Base-by-base conservation (phyloP, 1,284 basidiomycete genomes). In the Agaricales sp. region DNA sequence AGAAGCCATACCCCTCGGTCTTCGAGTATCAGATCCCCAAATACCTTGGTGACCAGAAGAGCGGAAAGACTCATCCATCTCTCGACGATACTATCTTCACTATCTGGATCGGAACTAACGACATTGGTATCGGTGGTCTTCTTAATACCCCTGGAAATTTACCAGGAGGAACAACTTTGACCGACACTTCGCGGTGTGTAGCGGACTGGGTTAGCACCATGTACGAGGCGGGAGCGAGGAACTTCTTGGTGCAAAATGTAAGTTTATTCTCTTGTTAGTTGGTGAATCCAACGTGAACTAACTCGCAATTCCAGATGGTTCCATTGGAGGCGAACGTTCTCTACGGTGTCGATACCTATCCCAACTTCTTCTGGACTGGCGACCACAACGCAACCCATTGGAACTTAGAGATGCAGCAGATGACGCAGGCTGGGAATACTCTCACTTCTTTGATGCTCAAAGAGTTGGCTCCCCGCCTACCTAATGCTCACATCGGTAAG, bases 351-450 rank as follows among this genome's bases (percentile, higher is more conserved):
- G 46, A 63, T 46, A 71, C 71, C 2, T 75, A 73, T 50, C 63
- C 65, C 1, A 70, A 58, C 52, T 58, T 50, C 25, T 75, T 68
- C 52, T 76, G 73, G 74, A 61, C 61, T 22, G 58, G 61, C 6
- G 57, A 64, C 41, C 66, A 71, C 21, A 77, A 76, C 53, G 64
- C 70, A 3, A 75, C 73, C 1, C 69, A 68, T 57, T 76, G 74
- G 73, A 70, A 62, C 53, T 61, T 75, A 12, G 63, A 63, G 57
- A 75, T 75, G 65, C 64, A 54, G 3, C 73, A 77, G 53, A 63
- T 74, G 43, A 63, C 66, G 2, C 57, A 63, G 6, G 60, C 68
- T 0, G 70, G 71, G 11, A 74, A 76, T 53, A 58, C 57, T 22
- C 58, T 75, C 37, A 67, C 70, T 0, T 58, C 67, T 47, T 57